Base-by-base conservation (phyloP, 495 filamentous ascomycete genomes). In the Hypoxylon intermedium region DNA sequence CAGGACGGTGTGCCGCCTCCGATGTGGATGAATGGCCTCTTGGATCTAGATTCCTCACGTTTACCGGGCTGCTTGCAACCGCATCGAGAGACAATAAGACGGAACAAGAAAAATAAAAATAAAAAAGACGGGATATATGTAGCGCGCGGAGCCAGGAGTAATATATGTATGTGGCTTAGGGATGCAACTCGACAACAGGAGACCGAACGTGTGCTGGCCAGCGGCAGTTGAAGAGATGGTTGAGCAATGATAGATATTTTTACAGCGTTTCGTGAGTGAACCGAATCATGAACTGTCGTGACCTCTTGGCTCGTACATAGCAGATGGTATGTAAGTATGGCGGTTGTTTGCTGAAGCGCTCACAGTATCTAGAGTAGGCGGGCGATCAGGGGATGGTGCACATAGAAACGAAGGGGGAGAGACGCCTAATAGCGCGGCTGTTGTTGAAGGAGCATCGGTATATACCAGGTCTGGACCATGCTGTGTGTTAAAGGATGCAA, bases 381-480 rank as follows among this genome's bases (percentile, higher is more conserved):
- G 41, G 20, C 19, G 13, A 33, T 47, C 15, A 47, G 30, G 24
- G 24, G 24, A 12, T 16, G 45, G n/a, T n/a, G n/a, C n/a, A n/a
- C 28, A 36, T 48, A 36, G 45, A 40, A 40, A 23, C 18, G 18
- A n/a, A n/a, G n/a, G 6, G 50, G 16, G 6, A n/a, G 33, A 34
- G 20, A 59, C 67, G 67, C 67, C 63, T 67, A 60, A 55, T 45
- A 67, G 67, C 67, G 63, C 44, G 28, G 30, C 13, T 11, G 47
- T 42, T 9, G 23, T 52, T 4, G 41, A 51, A 47, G 59, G 51
- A 56, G 40, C 28, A 24, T 33, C 21, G 30, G 60, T 67, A 59
- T 58, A 59, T 63, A 67, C 26, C 18, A 66, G 13, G 31, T 16
- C 26, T 49, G 40, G n/a, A 60, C 33, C 54, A 63, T 67, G 31